Conservation (phyloP, 192 early-diverging fungal species). For the Mortierella claussenii region DNA sequence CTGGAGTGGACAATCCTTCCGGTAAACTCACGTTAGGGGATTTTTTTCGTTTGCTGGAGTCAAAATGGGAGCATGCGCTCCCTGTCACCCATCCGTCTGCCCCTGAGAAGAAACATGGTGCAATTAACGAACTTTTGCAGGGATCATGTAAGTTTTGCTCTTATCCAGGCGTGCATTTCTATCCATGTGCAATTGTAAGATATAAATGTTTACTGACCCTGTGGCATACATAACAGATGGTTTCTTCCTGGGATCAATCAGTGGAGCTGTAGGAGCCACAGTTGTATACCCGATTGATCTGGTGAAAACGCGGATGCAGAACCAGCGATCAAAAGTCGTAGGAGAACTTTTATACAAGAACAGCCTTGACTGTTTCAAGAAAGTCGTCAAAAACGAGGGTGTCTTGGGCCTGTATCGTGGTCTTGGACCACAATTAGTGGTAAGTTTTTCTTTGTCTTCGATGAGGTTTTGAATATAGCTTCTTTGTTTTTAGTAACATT, state of each 20-base stretch:
- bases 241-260: conserved; percentile 85
- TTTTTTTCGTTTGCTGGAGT: conserved; percentile 64
- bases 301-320: conserved; percentile 99
- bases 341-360: conserved; percentile 95
- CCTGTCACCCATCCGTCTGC: conserved; percentile 22
- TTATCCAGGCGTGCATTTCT: too few species aligned
- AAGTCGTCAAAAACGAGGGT: conserved; percentile 93
- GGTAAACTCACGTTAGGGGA: conserved; percentile 60
- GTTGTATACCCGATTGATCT: conserved; percentile 99
- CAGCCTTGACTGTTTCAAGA: conserved; percentile 94
- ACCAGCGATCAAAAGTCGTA: conserved; percentile 90
- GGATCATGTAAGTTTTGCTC: conserved; percentile 31
- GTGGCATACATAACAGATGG: conserved; percentile 19
- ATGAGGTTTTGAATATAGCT: too few species aligned
- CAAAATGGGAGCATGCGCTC: conserved; percentile 60
- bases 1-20: conserved; percentile 62
- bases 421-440: conserved; percentile 88
- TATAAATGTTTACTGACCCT: too few species aligned
- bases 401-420: conserved; percentile 91
- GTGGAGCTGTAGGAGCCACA: conserved; percentile 94
- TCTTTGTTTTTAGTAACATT: background rate
- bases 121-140: conserved; percentile 35
- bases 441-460: conserved; percentile 14
- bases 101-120: conserved; percentile 23
- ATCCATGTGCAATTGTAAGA: too few species aligned